Evolutionary conservation across 148 eudicot genomes (phyloP), one percentile per base, ranked within the genome.

Genomic region (Rhododendron ovatum): DNA sequence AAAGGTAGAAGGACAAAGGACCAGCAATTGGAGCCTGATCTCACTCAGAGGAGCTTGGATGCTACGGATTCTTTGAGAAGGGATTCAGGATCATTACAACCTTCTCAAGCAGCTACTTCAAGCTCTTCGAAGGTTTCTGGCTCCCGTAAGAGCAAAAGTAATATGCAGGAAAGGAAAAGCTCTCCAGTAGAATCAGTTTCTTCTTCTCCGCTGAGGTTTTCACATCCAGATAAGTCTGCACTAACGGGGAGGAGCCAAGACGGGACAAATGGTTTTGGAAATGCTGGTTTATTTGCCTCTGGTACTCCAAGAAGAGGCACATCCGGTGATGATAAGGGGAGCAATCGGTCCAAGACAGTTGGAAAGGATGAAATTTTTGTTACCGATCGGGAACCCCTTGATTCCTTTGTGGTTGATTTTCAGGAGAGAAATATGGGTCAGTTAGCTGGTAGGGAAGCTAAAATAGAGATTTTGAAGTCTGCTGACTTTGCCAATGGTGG

Each of bases 151-250:
- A 91, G 83, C 75, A 92, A 87, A 86, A 84, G 91, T 61, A 91
- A 83, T 86, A 61, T 84, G 73, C 93, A 91, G 89, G 98, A 95
- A 86, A 82, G 88, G 69, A 94, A 93, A 93, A 93, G 95, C 84
- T 97, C 99, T 28, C 99, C 99, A 28, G 96, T 97, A 85, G 98
- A 92, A 86, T 97, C 99, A 78, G 99, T 97, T 87, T 95, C 98
- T 84, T 97, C 99, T 51, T 97, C 98, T 87, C 98, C 99, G 63
- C 78, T 93, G 85, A 93, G 95, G 91, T 87, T 87, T 80, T 85
- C 88, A 78, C 89, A 89, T 86, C 77, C 88, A 55, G 94, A 95
- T 48, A 92, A 89, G 73, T 85, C 87, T 87, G 59, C 83, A 55
- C 84, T 89, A 73, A 84, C 63, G 14, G 83, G 55, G 77, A 89